Evolutionary conservation across 2,329 filamentous ascomycete genomes (phyloP).

Genomic region (Pseudogymnoascus sp.): DNA sequence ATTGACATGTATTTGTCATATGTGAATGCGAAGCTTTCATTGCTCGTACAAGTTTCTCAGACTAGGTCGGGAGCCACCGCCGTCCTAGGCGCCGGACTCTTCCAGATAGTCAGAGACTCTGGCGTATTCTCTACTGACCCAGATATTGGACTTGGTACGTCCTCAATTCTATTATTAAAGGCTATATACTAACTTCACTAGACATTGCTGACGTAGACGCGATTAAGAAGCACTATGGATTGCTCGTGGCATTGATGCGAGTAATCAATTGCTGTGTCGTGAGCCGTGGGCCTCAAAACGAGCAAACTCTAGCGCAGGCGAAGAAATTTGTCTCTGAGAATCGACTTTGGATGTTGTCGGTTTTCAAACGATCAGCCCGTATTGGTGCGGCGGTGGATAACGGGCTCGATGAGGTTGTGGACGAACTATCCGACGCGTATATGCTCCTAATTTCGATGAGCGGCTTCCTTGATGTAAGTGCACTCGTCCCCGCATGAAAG

Average conservation of each 20-base stretch:
- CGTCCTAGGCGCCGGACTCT: slow-evolving; percentile 83
- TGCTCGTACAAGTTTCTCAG: slow-evolving; percentile 78
- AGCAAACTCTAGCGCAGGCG: slow-evolving; percentile 63
- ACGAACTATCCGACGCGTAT: slow-evolving; percentile 76
- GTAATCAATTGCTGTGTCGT: slow-evolving; percentile 78
- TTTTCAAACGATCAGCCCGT: slow-evolving; percentile 82
- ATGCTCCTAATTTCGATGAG: slow-evolving; percentile 77
- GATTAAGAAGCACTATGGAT: slow-evolving; percentile 50
- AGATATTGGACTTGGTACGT: slow-evolving; percentile 69
- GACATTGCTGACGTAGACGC: slow-evolving; percentile 25
- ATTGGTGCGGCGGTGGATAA: slow-evolving; percentile 50
- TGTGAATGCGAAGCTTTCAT: slow-evolving; percentile 65
- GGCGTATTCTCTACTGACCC: slow-evolving; percentile 86
- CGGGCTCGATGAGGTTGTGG: slow-evolving; percentile 54
- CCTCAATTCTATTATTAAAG: neutral
- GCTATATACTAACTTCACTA: slow-evolving; percentile 16
- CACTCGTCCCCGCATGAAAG: neutral
- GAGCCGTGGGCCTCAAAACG: slow-evolving; percentile 73
- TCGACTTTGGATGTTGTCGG: slow-evolving; percentile 73
- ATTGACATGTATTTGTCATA: slow-evolving; percentile 37
- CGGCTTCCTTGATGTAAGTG: slow-evolving; percentile 74
- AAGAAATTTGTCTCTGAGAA: slow-evolving; percentile 76
- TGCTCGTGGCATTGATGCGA: slow-evolving; percentile 73
- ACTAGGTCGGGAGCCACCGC: slow-evolving; percentile 76
- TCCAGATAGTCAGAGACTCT: slow-evolving; percentile 72